Evolutionary conservation across 2,329 filamentous ascomycete species (phyloP), one percentile per base, ranked within the genome.

Genomic region (Neonectria punicea): DNA sequence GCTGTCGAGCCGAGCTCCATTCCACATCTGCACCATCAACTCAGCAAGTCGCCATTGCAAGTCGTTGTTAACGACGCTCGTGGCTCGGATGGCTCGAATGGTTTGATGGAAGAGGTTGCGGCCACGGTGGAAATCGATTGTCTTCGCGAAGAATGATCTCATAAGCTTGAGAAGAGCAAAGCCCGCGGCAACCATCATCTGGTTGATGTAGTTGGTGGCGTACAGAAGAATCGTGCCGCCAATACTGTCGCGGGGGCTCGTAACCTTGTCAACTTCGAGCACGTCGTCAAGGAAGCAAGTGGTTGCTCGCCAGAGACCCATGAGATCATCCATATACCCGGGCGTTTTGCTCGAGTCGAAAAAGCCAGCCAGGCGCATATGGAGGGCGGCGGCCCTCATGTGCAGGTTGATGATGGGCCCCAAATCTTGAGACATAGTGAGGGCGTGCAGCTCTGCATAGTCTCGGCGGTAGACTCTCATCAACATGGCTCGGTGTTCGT

Each of bases 1-100:
- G 69, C 78, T 80, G 39, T 87, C 85, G 10, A 87, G 78, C 11
- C 86, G 83, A n/a, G 86, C 86, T 2, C 87, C 90, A 72, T 93
- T 93, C 92, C 92, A 96, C 78, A 96, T 91, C 80, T 95, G 93
- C 6, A 93, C 92, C 84, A 95, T 91, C n/a, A 96, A 86, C 80
- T 95, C 93, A 2, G 92, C 92, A 65, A 95, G 84, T 34, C 93
- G 87, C 84, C 92, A 93, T 58, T 93, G 89, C 11, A 96, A 84
- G 74, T 96, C 93, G 73, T 95, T 95, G 66, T 90, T 87, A 47
- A 90, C 87, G 18, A 94, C 90, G 69, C 91, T 93, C 53, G 92
- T 92, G 56, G 87, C 86, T 36, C 92, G 86, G 53, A 95, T 89
- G 5, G 89, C 88, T 49, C 85, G 84, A 57, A 95, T 90, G 1